phyloP scores from a whole-genome alignment of 1,139 yeast genomes.

The Scheffersomyces segobiensis region DNA sequence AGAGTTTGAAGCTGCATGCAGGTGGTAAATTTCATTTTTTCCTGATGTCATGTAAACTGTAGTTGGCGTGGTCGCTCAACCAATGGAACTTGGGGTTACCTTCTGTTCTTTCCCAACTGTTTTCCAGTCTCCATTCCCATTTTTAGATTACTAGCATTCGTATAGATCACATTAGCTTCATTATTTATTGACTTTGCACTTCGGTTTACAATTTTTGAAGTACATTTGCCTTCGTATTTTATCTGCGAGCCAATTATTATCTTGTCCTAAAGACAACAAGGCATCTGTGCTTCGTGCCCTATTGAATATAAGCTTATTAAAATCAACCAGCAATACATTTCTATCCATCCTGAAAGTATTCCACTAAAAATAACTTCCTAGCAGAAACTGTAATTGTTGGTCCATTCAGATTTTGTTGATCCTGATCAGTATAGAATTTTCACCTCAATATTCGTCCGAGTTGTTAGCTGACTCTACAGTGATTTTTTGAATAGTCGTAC shows the following conservation, averaged over 20 bases:
- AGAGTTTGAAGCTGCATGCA: background rate
- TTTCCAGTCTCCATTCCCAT: background rate
- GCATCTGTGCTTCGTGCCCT: background rate
- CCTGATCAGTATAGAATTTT: background rate
- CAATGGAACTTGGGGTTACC: background rate
- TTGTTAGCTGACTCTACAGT: background rate
- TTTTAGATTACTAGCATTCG: background rate
- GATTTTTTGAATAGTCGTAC: background rate
- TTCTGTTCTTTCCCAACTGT: background rate
- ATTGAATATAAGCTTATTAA: background rate
- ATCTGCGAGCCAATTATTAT: background rate
- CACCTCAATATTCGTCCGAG: no score
- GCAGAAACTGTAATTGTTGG: background rate
- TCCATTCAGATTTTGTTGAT: background rate
- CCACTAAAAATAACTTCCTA: background rate
- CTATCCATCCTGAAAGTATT: background rate
- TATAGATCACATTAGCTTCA: background rate
- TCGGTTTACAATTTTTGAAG: background rate
- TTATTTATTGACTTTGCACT: background rate
- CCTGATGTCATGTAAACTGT: background rate
- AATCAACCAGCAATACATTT: background rate
- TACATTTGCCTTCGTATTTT: background rate
- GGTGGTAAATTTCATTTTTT: background rate
- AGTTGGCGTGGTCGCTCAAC: background rate
- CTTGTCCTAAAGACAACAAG: background rate